phyloP scores from a whole-genome alignment of 352 stramenopile genomes.

The Pythium periplocum region DNA sequence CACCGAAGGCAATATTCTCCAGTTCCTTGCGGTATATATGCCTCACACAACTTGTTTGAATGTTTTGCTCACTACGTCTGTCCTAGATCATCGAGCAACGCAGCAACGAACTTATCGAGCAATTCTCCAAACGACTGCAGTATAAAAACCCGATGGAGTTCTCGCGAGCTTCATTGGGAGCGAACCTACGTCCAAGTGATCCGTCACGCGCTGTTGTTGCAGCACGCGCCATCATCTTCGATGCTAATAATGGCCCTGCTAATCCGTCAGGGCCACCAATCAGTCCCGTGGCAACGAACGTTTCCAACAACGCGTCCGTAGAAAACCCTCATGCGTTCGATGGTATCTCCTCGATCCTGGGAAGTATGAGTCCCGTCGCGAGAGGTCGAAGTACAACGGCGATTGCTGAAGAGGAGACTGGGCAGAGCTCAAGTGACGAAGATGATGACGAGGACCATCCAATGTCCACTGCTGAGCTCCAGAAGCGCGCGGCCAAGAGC shows the following conservation, averaged over 20 bases:
- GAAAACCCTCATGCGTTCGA: not conserved
- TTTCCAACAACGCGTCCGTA: not conserved
- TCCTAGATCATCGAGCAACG: slow-evolving; percentile 75
- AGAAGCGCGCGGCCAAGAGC: slow-evolving; percentile 47
- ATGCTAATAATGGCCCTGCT: slow-evolving; percentile 12
- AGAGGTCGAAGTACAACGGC: slow-evolving; percentile 5
- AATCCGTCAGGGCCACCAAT: not conserved
- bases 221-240: slow-evolving; percentile 36
- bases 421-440: slow-evolving; percentile 39
- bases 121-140: slow-evolving; percentile 64
- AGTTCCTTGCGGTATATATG: slow-evolving; percentile 57
- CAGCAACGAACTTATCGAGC: slow-evolving; percentile 75
- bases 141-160: slow-evolving; percentile 59
- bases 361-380: not conserved
- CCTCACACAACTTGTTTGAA: not conserved
- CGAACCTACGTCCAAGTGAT: slow-evolving; percentile 63
- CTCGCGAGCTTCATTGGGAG: slow-evolving; percentile 46
- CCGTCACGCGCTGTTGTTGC: slow-evolving; percentile 48
- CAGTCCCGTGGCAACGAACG: slow-evolving; percentile 10
- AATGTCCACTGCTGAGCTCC: slow-evolving; percentile 59
- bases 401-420: slow-evolving; percentile 44
- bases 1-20: slow-evolving; percentile 79
- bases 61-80: not conserved
- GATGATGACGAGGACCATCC: slow-evolving; percentile 55
- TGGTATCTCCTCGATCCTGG: not conserved